Evolutionary conservation across 1,139 yeast species (phyloP).

Genomic region (Zhuliangozyma parablackwelliae): DNA sequence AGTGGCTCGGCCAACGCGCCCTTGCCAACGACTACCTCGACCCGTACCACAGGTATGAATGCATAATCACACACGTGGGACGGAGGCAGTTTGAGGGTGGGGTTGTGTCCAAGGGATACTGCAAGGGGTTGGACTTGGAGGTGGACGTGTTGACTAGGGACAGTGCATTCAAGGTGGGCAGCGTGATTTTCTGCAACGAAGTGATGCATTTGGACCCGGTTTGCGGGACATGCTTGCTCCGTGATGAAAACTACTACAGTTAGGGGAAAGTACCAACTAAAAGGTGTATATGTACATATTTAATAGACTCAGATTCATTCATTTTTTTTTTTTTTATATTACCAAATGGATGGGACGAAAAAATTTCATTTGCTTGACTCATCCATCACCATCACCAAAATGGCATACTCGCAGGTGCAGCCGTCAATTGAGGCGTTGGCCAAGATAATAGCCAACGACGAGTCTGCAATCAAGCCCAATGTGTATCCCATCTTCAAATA

Average conservation of each 20-base stretch:
- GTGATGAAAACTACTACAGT: constrained; percentile 7
- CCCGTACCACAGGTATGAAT: constrained; percentile 14
- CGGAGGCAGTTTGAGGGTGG: constrained; percentile 9
- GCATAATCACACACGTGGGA: constrained; percentile 26
- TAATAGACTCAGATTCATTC: too few species aligned
- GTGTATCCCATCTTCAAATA: constrained; percentile 77
- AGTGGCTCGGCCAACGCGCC: constrained; percentile 19
- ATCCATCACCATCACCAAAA: constrained; percentile 3
- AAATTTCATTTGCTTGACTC: too few species aligned
- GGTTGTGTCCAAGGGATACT: constrained; percentile 28
- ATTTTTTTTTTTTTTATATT: too few species aligned
- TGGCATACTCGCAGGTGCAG: constrained; percentile 36
- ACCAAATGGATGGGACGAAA: too few species aligned
- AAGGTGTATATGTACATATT: too few species aligned
- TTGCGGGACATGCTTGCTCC: constrained; percentile 30
- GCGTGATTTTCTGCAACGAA: constrained; percentile 35
- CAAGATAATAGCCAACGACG: constrained; percentile 39
- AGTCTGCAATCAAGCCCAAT: constrained; percentile 36
- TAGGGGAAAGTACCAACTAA: too few species aligned
- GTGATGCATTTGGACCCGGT: constrained; percentile 34
- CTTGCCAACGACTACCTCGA: constrained; percentile 1
- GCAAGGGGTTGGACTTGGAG: constrained; percentile 43
- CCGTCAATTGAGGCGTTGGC: constrained; percentile 55
- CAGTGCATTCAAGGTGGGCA: constrained; percentile 34
- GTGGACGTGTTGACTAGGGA: constrained; percentile 31